Evolutionary conservation across 2,329 filamentous ascomycete genomes (phyloP).

Genomic region (Mycosphaerella arachidis): DNA sequence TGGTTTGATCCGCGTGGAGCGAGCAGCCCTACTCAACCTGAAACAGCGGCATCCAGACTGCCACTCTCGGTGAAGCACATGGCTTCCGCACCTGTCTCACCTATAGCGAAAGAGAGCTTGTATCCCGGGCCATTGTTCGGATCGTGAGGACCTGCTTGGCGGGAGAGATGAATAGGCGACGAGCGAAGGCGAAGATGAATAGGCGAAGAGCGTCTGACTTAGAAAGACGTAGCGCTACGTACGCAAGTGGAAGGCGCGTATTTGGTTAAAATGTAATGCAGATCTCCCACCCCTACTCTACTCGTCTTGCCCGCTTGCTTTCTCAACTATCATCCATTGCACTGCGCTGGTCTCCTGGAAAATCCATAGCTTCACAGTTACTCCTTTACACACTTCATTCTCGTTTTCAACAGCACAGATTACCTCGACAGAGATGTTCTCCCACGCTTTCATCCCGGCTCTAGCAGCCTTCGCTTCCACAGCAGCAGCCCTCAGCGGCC

Average conservation of each 20-base stretch:
- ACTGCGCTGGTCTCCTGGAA: not conserved
- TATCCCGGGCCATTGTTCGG: not conserved
- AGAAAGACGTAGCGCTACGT: too few relatives aligned
- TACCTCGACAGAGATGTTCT: conserved; percentile 9
- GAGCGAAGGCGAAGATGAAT: not conserved
- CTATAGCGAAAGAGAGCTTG: not conserved
- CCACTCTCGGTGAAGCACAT: not conserved
- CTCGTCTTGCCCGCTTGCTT: not conserved
- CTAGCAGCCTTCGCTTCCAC: conserved; percentile 16
- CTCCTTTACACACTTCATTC: too few relatives aligned
- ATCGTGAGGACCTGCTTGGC: not conserved
- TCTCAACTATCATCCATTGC: not conserved
- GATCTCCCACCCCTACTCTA: not conserved
- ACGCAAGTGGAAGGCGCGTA: not conserved
- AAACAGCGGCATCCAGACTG: not conserved
- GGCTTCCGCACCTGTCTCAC: not conserved
- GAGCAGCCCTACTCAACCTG: not conserved
- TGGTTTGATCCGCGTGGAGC: too few relatives aligned
- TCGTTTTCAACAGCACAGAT: too few relatives aligned
- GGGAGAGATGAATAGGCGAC: not conserved
- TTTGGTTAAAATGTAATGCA: not conserved
- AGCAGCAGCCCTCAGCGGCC: conserved; percentile 17
- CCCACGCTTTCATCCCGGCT: conserved; percentile 9
- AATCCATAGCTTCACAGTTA: too few relatives aligned
- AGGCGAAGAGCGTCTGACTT: not conserved